Conservation (phyloP, 2,329 filamentous ascomycete species). For the Blastomyces emzantsi region DNA sequence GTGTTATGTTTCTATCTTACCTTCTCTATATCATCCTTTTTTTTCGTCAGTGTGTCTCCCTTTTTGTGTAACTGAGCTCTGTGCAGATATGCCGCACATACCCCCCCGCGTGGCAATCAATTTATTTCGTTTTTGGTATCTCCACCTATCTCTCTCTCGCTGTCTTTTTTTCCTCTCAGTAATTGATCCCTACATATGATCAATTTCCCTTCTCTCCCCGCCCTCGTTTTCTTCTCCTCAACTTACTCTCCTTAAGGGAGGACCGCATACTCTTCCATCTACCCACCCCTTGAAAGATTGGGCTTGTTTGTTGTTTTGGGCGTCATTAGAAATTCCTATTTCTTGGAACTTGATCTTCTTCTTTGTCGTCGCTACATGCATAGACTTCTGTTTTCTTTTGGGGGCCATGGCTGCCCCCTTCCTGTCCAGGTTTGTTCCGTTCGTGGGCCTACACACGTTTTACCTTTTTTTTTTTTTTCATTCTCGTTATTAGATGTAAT, state of each 20-base stretch:
- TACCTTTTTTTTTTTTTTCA: background rate
- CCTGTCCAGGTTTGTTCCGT: background rate
- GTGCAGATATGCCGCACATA: conserved; percentile 10
- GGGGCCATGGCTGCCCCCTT: too few species aligned
- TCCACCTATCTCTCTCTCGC: background rate
- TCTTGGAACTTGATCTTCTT: background rate
- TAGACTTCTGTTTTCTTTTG: background rate
- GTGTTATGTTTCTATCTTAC: background rate
- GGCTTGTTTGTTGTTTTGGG: background rate
- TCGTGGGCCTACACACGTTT: background rate
- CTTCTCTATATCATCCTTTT: background rate
- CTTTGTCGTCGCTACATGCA: background rate
- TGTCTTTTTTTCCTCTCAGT: too few species aligned
- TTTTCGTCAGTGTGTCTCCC: background rate
- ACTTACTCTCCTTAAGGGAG: background rate
- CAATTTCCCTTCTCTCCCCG: background rate
- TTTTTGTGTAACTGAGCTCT: background rate
- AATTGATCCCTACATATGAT: background rate
- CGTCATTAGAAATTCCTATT: background rate
- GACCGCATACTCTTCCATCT: background rate
- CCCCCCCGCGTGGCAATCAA: background rate
- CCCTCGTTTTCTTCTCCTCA: background rate
- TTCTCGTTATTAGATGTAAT: background rate
- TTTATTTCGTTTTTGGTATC: background rate
- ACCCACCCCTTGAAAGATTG: background rate